These are phyloP conservation scores for Oryza meridionalis DNA, from an alignment of 176 grass and related monocot species.

Conservation along the genomic window DNA sequence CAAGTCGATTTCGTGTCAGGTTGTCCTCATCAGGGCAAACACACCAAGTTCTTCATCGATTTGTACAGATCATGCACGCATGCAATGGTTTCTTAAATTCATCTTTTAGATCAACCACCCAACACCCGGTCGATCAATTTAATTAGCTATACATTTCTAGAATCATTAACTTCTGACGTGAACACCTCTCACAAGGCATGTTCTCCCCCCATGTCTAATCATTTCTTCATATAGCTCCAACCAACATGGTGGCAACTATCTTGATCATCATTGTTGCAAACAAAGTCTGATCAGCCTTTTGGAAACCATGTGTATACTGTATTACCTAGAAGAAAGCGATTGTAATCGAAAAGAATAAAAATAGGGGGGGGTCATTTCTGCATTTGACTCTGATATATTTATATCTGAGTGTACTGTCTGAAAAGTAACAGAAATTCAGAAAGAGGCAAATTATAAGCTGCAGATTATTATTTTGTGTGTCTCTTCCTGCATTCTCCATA, in stretches of 20 bases:
- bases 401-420: no score
- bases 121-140: not conserved
- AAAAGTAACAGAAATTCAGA: not conserved
- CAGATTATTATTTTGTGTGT: not conserved
- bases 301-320: not conserved
- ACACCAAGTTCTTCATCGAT: conserved; percentile 8
- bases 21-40: conserved; percentile 18
- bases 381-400: no score
- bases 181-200: conserved; percentile 38
- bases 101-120: not conserved
- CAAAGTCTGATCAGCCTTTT: no score
- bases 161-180: conserved; percentile 42
- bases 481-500: no score
- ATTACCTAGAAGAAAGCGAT: not conserved
- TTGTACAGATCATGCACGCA: conserved; percentile 24
- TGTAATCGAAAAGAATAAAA: not conserved
- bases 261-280: not conserved
- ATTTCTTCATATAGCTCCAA: conserved; percentile 26
- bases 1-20: conserved; percentile 14
- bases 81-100: not conserved
- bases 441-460: not conserved
- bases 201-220: conserved; percentile 26
- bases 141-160: conserved; percentile 3
- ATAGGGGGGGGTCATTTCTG: no score
- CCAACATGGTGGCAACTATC: conserved; percentile 40